Evolutionary conservation across 371 early-diverging fungal genomes (phyloP), one percentile per base, ranked within the genome.

Genomic region (Mucor saturninus): DNA sequence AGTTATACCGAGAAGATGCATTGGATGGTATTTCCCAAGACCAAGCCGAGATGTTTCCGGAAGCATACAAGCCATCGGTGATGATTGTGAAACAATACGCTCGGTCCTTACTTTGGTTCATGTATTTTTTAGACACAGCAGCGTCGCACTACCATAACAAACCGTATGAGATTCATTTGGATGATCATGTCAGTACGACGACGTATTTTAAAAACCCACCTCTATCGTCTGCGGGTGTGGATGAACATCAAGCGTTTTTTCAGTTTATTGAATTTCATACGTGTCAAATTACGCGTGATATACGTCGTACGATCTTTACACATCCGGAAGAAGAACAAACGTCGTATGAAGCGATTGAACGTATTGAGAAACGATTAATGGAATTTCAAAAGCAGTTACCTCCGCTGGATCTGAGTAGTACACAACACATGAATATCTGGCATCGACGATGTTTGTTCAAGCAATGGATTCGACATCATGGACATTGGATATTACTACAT

Each of bases 401-500:
- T 8, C 35, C 43, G 8, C 39, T 65, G 4, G 26, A 62, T 2
- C 37, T 55, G 26, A 49, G 43, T 13, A 31, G 26, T 11, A 4
- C 4, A 35, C 35, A 35, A 6, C 40, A 55, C 7, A 51, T 55
- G 2, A 52, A 66, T n/a, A 31, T 73, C 4, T 80, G 81, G 81
- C 54, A 69, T 6, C 61, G 56, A 21, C 68, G 81, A 1, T 77
- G 77, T 56, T 9, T 67, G 0, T 77, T 73, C 45, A 75, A 75
- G 55, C 76, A 75, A 40, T 67, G 72, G 62, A 77, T 80, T 30
- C 56, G 72, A 21, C 73, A 74, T 29, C 73, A 80, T 49, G 81
- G 81, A 0, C 76, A 72, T n/a, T 80, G 81, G 81, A 80, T 80
- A n/a, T 29, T 77, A 8, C 61, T 80, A 7, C 81, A 80, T 55